These are phyloP conservation scores for Penicillium sp. DNA, from an alignment of 2,329 filamentous ascomycete species.

Conservation along the genomic window DNA sequence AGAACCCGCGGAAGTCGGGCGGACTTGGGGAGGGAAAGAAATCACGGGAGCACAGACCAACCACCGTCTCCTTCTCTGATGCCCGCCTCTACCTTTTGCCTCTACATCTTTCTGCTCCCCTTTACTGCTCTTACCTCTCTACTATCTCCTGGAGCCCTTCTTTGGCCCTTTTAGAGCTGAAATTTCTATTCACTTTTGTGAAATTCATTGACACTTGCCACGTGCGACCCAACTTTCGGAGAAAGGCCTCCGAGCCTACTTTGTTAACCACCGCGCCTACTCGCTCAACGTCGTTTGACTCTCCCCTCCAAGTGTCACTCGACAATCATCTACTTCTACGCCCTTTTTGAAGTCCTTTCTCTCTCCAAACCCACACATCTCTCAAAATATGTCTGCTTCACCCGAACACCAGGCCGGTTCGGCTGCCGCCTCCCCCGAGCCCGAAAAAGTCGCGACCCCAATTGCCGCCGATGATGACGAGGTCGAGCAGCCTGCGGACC, in stretches of 20 bases:
- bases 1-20: constrained; percentile 15
- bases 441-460: constrained; percentile 37
- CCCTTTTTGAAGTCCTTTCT: constrained; percentile 1
- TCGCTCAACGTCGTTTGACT: constrained; percentile 16
- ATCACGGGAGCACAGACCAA: constrained; percentile 38
- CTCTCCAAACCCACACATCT: not conserved
- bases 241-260: constrained; percentile 4
- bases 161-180: not conserved
- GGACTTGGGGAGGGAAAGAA: constrained; percentile 28
- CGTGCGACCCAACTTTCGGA: not conserved
- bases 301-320: not conserved
- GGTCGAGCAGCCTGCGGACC: constrained; percentile 17
- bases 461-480: constrained; percentile 32
- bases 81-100: constrained; percentile 23
- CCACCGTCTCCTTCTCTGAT: constrained; percentile 32
- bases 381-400: constrained; percentile 45
- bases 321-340: not conserved
- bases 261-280: constrained; percentile 22
- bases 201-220: not conserved
- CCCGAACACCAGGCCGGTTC: constrained; percentile 40
- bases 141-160: not conserved
- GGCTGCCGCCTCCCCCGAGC: constrained; percentile 33
- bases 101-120: constrained; percentile 14
- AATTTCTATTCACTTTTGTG: not conserved
- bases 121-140: constrained; percentile 3